Evolutionary conservation across 345 rosid species (phyloP).

Genomic region (Dipteronia sinensis): DNA sequence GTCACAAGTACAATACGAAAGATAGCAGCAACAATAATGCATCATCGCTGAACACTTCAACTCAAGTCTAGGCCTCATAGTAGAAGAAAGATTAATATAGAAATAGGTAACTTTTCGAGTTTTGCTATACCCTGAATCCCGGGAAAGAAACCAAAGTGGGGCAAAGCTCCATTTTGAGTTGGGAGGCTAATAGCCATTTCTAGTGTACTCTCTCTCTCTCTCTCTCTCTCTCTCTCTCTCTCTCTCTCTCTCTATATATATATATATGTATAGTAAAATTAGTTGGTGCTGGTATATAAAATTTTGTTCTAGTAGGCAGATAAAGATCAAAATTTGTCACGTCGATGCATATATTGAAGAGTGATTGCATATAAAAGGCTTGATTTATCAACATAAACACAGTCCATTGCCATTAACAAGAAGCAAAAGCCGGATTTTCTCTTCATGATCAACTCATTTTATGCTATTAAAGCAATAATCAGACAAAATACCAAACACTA

Average conservation of each 20-base stretch:
- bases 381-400: neutral
- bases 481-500: neutral
- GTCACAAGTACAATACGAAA: conserved; percentile 15
- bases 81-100: neutral
- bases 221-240: neutral
- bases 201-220: conserved; percentile 1
- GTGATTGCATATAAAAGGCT: neutral
- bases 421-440: neutral
- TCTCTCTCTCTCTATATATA: neutral
- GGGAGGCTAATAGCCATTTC: conserved; percentile 11
- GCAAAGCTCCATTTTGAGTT: conserved; percentile 59
- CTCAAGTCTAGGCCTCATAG: conserved; percentile 32
- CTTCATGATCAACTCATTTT: neutral
- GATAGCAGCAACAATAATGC: conserved; percentile 1
- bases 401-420: no score
- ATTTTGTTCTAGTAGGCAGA: neutral
- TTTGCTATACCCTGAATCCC: neutral
- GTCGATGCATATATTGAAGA: neutral
- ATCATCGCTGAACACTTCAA: conserved; percentile 8
- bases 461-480: neutral
- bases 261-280: conserved; percentile 7
- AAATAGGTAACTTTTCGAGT: conserved; percentile 2
- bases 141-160: conserved; percentile 42
- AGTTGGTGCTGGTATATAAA: conserved; percentile 2
- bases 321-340: neutral